Conservation (phyloP, 306 rosid genomes). For the Vigna nakashimae region DNA sequence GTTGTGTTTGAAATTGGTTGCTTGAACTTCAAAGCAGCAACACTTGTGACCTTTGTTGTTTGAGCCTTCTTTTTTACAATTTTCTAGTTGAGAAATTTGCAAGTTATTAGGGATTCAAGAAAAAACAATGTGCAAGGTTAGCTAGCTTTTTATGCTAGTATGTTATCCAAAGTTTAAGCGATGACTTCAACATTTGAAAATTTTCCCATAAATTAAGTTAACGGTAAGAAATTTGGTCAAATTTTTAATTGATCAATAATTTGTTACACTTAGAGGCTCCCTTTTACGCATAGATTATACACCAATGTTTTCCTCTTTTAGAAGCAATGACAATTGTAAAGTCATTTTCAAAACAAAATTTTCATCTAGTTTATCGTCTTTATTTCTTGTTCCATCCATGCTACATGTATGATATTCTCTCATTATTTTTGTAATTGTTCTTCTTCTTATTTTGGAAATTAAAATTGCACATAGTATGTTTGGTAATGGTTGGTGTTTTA, state of each 20-base stretch:
- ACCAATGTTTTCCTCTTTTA: neutral
- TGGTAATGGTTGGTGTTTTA: neutral
- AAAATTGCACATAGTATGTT: neutral
- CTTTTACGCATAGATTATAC: neutral
- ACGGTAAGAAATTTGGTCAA: conserved; percentile 46
- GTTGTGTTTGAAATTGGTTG: no score
- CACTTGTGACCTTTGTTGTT: neutral
- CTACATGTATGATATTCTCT: neutral
- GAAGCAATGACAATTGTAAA: no score
- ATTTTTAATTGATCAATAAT: neutral
- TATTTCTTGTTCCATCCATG: conserved; percentile 8
- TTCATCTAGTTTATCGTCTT: neutral
- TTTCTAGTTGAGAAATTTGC: conserved; percentile 42
- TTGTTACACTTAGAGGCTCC: neutral
- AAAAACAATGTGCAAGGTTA: conserved; percentile 52
- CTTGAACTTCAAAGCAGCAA: no score
- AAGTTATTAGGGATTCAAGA: conserved; percentile 70
- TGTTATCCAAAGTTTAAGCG: conserved; percentile 47
- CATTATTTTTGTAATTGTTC: neutral
- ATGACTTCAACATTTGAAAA: conserved; percentile 52
- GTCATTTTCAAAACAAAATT: neutral
- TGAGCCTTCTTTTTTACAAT: conserved; percentile 11
- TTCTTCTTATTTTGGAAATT: neutral
- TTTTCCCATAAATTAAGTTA: conserved; percentile 31
- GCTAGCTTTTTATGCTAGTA: conserved; percentile 43